phyloP scores from a whole-genome alignment of 1,284 basidiomycete genomes.

The Tetrapyrgos nigripes region DNA sequence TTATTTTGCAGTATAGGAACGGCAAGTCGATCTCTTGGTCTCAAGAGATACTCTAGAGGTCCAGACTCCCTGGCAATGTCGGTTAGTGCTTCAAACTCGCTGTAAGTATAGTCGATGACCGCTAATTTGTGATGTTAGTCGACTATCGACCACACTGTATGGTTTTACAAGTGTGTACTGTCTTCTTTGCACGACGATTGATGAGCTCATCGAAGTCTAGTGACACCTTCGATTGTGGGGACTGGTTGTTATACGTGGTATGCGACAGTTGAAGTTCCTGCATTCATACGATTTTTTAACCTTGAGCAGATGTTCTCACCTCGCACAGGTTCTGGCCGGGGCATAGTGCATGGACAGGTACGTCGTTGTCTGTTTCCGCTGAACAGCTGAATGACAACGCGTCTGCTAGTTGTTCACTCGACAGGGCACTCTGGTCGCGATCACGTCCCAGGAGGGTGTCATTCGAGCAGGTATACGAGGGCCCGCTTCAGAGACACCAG shows the following conservation, averaged over 20 bases:
- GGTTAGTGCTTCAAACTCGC: conserved; percentile 45
- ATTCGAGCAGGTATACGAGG: conserved; percentile 63
- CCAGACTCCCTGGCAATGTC: conserved; percentile 71
- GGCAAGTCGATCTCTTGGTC: conserved; percentile 67
- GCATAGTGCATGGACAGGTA: conserved; percentile 77
- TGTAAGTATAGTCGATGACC: not conserved
- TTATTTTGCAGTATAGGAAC: conserved; percentile 62
- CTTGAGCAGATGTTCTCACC: conserved; percentile 65
- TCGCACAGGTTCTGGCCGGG: conserved; percentile 74
- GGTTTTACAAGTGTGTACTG: conserved; percentile 74
- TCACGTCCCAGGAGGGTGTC: conserved; percentile 86
- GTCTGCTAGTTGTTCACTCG: conserved; percentile 71
- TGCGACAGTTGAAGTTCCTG: conserved; percentile 27
- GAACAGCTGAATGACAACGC: conserved; percentile 5
- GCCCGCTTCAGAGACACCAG: conserved; percentile 30
- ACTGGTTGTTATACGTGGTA: conserved; percentile 85
- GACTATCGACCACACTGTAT: conserved; percentile 86
- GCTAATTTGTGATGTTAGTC: conserved; percentile 51
- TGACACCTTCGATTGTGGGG: conserved; percentile 76
- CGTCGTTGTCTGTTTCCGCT: conserved; percentile 26
- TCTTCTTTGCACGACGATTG: not conserved
- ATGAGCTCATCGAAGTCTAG: conserved; percentile 41
- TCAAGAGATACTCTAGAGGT: conserved; percentile 58
- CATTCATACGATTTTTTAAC: not conserved
- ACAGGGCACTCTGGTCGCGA: conserved; percentile 75